These are phyloP conservation scores for Hemisphaericaspora xylofermentans DNA, from an alignment of 1,139 yeast species.

Conservation along the genomic window DNA sequence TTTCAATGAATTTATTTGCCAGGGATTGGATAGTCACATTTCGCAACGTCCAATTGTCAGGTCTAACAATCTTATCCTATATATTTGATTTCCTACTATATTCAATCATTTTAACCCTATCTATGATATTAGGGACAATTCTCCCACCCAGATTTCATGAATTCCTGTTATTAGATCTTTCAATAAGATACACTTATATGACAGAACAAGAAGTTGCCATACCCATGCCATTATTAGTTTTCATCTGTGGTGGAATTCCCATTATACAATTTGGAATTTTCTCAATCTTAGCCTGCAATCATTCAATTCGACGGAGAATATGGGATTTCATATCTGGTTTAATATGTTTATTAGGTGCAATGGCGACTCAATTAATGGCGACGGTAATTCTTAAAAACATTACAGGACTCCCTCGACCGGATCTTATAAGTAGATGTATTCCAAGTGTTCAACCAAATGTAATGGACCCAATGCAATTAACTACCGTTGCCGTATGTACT, in stretches of 20 bases:
- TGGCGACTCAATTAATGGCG: conserved; percentile 38
- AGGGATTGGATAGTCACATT: conserved; percentile 14
- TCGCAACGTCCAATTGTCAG: conserved; percentile 18
- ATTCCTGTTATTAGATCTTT: conserved; percentile 34
- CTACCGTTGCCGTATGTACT: conserved; percentile 37
- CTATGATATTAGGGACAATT: conserved; percentile 31
- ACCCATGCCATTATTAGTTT: conserved; percentile 29
- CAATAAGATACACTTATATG: conserved; percentile 32
- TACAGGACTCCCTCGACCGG: conserved; percentile 50
- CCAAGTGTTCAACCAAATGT: conserved; percentile 23
- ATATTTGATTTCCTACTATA: conserved; percentile 36
- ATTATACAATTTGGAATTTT: conserved; percentile 25
- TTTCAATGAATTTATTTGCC: conserved; percentile 2
- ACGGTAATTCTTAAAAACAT: conserved; percentile 46
- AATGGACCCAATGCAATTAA: conserved; percentile 17
- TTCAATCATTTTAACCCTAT: conserved; percentile 20
- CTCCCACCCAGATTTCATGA: conserved; percentile 42
- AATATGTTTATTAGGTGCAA: conserved; percentile 39
- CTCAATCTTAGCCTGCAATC: conserved; percentile 18
- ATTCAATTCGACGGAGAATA: conserved; percentile 24
- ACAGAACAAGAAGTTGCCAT: conserved; percentile 33
- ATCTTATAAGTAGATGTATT: conserved; percentile 41
- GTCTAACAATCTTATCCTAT: conserved; percentile 31
- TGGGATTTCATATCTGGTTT: conserved; percentile 46
- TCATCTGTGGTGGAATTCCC: conserved; percentile 33